Evolutionary conservation across 148 eudicot species (phyloP).

Genomic region (Chenopodium album): DNA sequence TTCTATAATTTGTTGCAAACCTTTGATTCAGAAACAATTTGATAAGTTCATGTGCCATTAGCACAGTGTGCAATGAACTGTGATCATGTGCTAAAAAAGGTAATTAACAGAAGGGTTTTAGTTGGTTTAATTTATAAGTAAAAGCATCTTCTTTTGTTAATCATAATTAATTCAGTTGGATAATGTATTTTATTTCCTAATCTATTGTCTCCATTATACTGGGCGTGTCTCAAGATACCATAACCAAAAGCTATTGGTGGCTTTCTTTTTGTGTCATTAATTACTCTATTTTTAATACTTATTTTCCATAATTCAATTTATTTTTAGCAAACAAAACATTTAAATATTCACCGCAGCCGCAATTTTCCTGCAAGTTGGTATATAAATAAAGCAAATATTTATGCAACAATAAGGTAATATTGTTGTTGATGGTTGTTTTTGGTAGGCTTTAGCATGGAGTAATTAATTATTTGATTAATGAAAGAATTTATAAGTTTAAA

Average conservation of each 20-base stretch:
- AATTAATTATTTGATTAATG: not conserved
- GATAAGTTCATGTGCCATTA: slow-evolving; percentile 17
- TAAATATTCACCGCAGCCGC: slow-evolving; percentile 17
- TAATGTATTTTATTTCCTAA: slow-evolving; percentile 23
- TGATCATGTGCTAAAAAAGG: slow-evolving; percentile 27
- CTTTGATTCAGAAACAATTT: slow-evolving; percentile 5
- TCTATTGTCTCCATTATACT: slow-evolving; percentile 32
- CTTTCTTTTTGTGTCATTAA: not conserved
- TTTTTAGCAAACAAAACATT: not conserved
- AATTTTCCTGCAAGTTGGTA: slow-evolving; percentile 15
- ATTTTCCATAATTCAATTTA: not conserved
- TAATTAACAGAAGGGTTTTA: slow-evolving; percentile 4
- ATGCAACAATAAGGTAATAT: not conserved
- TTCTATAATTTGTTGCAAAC: not conserved
- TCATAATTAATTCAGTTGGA: slow-evolving; percentile 1
- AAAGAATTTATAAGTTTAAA: not conserved
- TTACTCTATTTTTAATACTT: not conserved
- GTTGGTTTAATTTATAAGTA: not conserved
- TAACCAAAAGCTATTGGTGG: slow-evolving; percentile 28
- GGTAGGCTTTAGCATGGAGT: not conserved
- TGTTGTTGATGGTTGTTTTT: not conserved
- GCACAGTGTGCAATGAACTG: slow-evolving; percentile 4
- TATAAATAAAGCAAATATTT: not conserved
- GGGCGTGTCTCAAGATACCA: slow-evolving; percentile 45
- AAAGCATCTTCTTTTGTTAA: slow-evolving; percentile 6